A percentile compares a stretch with the other conserved stretches of the same genome.
phyloP scores from a whole-genome alignment of 768 basidiomycete species.

The Dendrothele bispora region DNA sequence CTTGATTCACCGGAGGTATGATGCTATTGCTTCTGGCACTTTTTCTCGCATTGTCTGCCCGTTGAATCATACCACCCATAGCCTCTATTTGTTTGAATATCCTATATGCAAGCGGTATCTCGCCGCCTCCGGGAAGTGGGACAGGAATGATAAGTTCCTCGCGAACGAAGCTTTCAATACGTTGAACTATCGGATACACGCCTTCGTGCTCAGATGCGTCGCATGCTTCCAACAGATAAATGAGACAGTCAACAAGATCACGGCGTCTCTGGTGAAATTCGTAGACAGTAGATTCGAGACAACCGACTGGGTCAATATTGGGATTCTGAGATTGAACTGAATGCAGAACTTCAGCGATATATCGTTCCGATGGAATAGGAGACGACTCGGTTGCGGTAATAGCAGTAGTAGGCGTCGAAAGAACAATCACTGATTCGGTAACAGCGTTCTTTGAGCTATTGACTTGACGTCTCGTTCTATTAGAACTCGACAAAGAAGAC shows the following conservation, averaged over 20 bases:
- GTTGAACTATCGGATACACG: slow-evolving; percentile 46
- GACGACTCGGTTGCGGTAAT: too few relatives aligned
- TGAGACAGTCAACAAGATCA: slow-evolving; percentile 68
- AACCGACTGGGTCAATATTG: slow-evolving; percentile 55
- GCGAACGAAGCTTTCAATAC: slow-evolving; percentile 55
- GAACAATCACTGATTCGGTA: too few relatives aligned
- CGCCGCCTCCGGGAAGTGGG: slow-evolving; percentile 29
- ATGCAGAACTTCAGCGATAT: slow-evolving; percentile 69
- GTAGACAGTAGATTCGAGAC: slow-evolving; percentile 64
- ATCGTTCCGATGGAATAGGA: slow-evolving; percentile 89
- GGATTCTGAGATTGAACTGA: slow-evolving; percentile 63
- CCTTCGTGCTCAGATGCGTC: slow-evolving; percentile 45
- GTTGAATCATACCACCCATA: slow-evolving; percentile 51
- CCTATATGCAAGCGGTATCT: slow-evolving; percentile 48
- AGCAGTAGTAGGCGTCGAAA: too few relatives aligned
- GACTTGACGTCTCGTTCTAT: too few relatives aligned
- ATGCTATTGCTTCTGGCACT: slow-evolving; percentile 64
- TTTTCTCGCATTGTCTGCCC: slow-evolving; percentile 57
- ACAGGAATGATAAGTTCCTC: slow-evolving; percentile 49
- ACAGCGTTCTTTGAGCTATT: too few relatives aligned
- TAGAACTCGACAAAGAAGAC: too few relatives aligned
- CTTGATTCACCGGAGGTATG: slow-evolving; percentile 53
- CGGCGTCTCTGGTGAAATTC: slow-evolving; percentile 71
- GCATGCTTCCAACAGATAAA: slow-evolving; percentile 66
- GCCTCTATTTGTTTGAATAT: slow-evolving; percentile 66